A percentile compares a stretch with the other conserved stretches of the same genome.
These are phyloP conservation scores for Claviceps sp. DNA, from an alignment of 2,329 filamentous ascomycete genomes.

Conservation along the genomic window DNA sequence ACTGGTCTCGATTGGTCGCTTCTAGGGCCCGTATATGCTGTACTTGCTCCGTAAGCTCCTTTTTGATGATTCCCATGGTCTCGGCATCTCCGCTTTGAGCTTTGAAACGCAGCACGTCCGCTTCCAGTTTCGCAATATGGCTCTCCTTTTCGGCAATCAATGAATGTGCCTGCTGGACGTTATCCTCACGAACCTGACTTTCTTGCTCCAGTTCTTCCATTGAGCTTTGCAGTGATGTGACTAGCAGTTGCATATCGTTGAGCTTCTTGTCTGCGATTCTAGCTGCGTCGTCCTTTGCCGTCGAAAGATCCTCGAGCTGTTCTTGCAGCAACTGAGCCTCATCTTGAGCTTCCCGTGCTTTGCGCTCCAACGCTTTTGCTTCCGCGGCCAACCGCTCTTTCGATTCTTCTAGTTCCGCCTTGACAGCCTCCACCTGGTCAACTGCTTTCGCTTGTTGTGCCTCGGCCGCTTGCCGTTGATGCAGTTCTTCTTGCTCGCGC, in stretches of 20 bases:
- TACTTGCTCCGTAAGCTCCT: constrained; percentile 82
- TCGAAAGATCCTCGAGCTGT: constrained; percentile 60
- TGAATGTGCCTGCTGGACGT: constrained; percentile 48
- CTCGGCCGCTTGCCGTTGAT: constrained; percentile 47
- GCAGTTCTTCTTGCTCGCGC: constrained; percentile 76
- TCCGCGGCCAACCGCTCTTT: constrained; percentile 38
- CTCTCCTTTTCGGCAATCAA: constrained; percentile 56
- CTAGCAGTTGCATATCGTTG: constrained; percentile 39
- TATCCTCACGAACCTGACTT: constrained; percentile 38
- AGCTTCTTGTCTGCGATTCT: constrained; percentile 43
- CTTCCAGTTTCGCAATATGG: constrained; percentile 62
- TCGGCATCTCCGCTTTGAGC: constrained; percentile 79
- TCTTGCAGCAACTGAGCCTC: constrained; percentile 64
- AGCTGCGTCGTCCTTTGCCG: constrained; percentile 55
- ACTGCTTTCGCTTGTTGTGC: constrained; percentile 35
- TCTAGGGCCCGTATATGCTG: constrained; percentile 81
- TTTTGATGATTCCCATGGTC: constrained; percentile 71
- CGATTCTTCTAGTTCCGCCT: constrained; percentile 37
- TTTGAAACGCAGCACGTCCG: constrained; percentile 71
- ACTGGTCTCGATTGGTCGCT: constrained; percentile 64
- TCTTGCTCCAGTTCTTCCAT: constrained; percentile 48
- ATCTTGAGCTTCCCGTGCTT: constrained; percentile 57
- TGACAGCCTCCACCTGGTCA: constrained; percentile 35
- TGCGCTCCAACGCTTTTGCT: constrained; percentile 53
- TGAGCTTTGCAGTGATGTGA: constrained; percentile 30